These are phyloP conservation scores for Apiospora sp. DNA, from an alignment of 2,329 filamentous ascomycete species.

Conservation along the genomic window DNA sequence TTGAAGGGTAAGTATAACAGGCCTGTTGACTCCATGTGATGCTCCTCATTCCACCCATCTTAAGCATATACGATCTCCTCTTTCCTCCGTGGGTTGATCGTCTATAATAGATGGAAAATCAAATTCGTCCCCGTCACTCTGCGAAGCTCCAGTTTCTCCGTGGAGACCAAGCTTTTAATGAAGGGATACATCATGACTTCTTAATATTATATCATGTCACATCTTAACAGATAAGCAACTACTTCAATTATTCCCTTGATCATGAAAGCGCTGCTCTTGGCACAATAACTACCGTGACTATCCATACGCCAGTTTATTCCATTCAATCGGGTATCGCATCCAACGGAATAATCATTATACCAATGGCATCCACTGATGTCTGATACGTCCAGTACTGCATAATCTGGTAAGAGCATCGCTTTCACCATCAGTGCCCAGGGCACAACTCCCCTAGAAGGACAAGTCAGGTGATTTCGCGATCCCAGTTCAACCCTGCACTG, in stretches of 20 bases:
- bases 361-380: no score
- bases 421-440: no score
- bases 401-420: no score
- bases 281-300: no score
- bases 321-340: no score
- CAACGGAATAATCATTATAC: no score
- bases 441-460: no score
- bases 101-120: constrained; percentile 63
- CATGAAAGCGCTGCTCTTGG: neutral
- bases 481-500: neutral
- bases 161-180: constrained; percentile 55
- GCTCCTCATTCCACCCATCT: constrained; percentile 49
- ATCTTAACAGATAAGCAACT: neutral
- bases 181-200: constrained; percentile 49
- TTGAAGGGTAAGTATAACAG: neutral
- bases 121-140: constrained; percentile 56
- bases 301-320: no score
- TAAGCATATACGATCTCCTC: constrained; percentile 62
- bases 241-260: no score
- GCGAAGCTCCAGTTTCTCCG: constrained; percentile 58
- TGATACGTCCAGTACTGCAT: no score
- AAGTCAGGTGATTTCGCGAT: neutral
- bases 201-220: neutral
- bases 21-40: neutral
- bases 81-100: constrained; percentile 60